These are phyloP conservation scores for Didymella pomorum DNA, from an alignment of 2,329 filamentous ascomycete genomes.

Conservation along the genomic window DNA sequence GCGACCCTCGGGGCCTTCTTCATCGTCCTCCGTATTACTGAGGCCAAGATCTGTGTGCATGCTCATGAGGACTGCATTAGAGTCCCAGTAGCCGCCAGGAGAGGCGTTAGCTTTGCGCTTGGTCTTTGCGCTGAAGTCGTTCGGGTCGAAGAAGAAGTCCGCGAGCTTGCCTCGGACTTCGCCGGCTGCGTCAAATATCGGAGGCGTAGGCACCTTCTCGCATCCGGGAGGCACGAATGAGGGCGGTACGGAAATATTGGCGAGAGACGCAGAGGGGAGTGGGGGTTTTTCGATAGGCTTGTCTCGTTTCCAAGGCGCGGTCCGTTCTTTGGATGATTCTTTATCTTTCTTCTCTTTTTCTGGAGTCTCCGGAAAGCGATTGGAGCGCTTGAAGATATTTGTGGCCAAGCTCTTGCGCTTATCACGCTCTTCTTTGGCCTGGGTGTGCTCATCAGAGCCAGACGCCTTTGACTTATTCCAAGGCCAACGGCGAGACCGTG, in stretches of 20 bases:
- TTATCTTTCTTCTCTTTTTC: constrained; percentile 14
- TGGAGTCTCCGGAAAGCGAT: constrained; percentile 22
- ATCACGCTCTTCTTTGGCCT: constrained; percentile 1
- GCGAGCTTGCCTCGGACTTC: constrained; percentile 42
- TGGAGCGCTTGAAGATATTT: constrained; percentile 32
- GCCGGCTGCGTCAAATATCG: constrained; percentile 31
- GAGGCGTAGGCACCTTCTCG: constrained; percentile 39
- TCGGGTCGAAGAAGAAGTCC: constrained; percentile 46
- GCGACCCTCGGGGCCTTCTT: constrained; percentile 40
- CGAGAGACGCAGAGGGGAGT: constrained; percentile 14
- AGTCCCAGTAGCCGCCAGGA: constrained; percentile 45
- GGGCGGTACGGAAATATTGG: constrained; percentile 32
- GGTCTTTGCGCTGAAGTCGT: constrained; percentile 14
- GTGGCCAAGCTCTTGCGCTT: constrained; percentile 20
- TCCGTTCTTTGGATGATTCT: constrained; percentile 1
- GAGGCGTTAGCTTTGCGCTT: constrained; percentile 20
- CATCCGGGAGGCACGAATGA: constrained; percentile 40
- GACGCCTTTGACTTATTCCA: constrained; percentile 23
- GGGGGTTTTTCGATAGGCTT: not conserved
- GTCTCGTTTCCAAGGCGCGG: constrained; percentile 16
- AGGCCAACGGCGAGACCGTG: constrained; percentile 31
- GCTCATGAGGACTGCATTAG: constrained; percentile 48
- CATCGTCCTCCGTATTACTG: constrained; percentile 25
- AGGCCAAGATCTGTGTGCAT: constrained; percentile 26
- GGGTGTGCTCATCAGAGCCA: constrained; percentile 11